Evolutionary conservation across 345 rosid species (phyloP).

Genomic region (Xanthoceras sorbifolium): DNA sequence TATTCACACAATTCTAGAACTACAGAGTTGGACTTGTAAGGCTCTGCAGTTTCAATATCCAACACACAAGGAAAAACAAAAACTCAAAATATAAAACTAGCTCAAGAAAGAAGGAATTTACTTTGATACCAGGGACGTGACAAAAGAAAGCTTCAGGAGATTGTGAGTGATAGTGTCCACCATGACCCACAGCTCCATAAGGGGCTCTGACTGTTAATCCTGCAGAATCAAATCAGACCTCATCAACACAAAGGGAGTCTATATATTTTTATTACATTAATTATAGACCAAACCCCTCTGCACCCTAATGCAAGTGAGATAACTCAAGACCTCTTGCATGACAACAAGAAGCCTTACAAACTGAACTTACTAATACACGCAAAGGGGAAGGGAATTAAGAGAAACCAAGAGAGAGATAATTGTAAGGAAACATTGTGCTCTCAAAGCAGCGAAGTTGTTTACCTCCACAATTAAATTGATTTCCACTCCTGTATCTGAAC

Average conservation of each 20-base stretch:
- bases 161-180: constrained; percentile 91
- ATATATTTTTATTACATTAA: not conserved
- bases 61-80: not conserved
- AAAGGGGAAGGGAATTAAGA: not conserved
- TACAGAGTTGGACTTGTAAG: not conserved
- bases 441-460: constrained; percentile 1
- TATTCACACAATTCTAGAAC: not conserved
- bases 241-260: constrained; percentile 4
- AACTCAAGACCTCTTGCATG: not conserved
- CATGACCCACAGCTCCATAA: constrained; percentile 90
- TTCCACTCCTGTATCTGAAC: constrained; percentile 93
- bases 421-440: not conserved
- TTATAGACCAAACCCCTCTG: not conserved
- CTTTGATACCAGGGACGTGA: constrained; percentile 94
- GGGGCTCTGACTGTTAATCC: constrained; percentile 89
- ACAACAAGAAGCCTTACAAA: not conserved
- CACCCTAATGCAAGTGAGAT: not conserved
- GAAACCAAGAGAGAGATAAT: not conserved
- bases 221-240: constrained; percentile 27
- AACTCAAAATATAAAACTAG: constrained; percentile 10
- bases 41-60: not conserved
- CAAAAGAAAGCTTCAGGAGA: constrained; percentile 98
- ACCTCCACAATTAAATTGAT: constrained; percentile 95
- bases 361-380: not conserved
- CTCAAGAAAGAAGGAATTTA: constrained; percentile 23